These are phyloP conservation scores for Globisporangium heterothallicum DNA, from an alignment of 352 stramenopile genomes.

Conservation along the genomic window DNA sequence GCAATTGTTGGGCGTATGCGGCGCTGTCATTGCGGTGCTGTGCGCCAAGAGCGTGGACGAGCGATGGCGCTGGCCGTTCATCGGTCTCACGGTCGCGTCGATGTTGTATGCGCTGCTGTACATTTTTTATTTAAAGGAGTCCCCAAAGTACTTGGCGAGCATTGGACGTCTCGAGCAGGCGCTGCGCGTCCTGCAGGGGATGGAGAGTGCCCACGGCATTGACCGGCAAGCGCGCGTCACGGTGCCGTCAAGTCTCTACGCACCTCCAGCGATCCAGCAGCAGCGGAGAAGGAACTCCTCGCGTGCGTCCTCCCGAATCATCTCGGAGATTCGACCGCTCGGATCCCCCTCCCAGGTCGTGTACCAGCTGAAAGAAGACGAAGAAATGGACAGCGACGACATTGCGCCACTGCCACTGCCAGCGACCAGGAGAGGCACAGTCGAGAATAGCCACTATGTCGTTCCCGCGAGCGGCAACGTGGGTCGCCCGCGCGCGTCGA, in stretches of 20 bases:
- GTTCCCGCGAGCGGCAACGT: conserved; percentile 18
- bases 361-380: conserved; percentile 11
- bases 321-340: conserved; percentile 3
- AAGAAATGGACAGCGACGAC: conserved; percentile 16
- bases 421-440: conserved; percentile 1
- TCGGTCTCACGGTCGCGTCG: conserved; percentile 13
- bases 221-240: conserved; percentile 41
- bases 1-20: conserved; percentile 34
- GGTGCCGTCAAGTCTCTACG: conserved; percentile 55
- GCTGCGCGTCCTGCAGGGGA: conserved; percentile 38
- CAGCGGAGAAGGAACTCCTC: conserved; percentile 19
- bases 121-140: conserved; percentile 41
- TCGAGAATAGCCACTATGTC: conserved; percentile 16
- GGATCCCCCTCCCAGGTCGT: conserved; percentile 6
- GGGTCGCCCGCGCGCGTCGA: conserved; percentile 16
- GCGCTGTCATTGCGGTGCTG: conserved; percentile 33
- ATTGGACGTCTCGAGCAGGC: conserved; percentile 56
- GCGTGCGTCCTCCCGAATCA: conserved; percentile 6
- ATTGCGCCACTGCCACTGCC: conserved; percentile 8
- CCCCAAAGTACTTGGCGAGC: conserved; percentile 64
- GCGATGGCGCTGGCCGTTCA: conserved; percentile 15
- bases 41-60: conserved; percentile 23
- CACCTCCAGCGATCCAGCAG: conserved; percentile 30
- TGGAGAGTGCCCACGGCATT: conserved; percentile 60
- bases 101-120: conserved; percentile 21